Conservation (phyloP, 805 yeast species). For the Ogataea nonfermentans region DNA sequence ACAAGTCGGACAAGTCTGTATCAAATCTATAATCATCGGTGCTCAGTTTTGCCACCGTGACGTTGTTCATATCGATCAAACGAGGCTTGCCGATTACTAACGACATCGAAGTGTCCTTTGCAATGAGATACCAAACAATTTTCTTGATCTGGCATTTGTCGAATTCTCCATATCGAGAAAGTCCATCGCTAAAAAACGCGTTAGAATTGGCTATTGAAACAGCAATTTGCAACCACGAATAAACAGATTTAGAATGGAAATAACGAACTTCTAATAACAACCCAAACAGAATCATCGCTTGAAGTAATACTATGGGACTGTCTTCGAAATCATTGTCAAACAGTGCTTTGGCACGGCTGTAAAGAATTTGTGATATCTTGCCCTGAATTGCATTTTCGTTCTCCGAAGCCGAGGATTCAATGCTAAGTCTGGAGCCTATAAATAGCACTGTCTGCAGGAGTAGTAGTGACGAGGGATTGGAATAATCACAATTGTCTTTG, state of each 20-base stretch:
- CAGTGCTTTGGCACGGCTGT: conserved; percentile 33
- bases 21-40: conserved; percentile 7
- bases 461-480: conserved; percentile 57
- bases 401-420: conserved; percentile 53
- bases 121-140: conserved; percentile 9
- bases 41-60: not conserved
- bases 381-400: conserved; percentile 39
- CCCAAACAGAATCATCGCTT: conserved; percentile 8
- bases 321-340: conserved; percentile 14
- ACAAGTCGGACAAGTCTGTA: conserved; percentile 2
- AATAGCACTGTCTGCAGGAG: conserved; percentile 61
- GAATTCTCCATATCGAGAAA: conserved; percentile 2
- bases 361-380: conserved; percentile 29
- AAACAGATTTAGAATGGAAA: conserved; percentile 6
- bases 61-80: conserved; percentile 1
- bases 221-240: conserved; percentile 14
- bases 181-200: conserved; percentile 8
- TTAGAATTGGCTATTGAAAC: conserved; percentile 6
- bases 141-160: conserved; percentile 10
- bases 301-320: conserved; percentile 7
- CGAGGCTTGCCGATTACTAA: conserved; percentile 8
- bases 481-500: conserved; percentile 46
- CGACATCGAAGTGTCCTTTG: conserved; percentile 11
- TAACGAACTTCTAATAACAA: conserved; percentile 5
- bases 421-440: conserved; percentile 60